Evolutionary conservation across 2,329 filamentous ascomycete genomes (phyloP), one percentile per base, ranked within the genome.

Genomic region (Claviceps humidiphila): DNA sequence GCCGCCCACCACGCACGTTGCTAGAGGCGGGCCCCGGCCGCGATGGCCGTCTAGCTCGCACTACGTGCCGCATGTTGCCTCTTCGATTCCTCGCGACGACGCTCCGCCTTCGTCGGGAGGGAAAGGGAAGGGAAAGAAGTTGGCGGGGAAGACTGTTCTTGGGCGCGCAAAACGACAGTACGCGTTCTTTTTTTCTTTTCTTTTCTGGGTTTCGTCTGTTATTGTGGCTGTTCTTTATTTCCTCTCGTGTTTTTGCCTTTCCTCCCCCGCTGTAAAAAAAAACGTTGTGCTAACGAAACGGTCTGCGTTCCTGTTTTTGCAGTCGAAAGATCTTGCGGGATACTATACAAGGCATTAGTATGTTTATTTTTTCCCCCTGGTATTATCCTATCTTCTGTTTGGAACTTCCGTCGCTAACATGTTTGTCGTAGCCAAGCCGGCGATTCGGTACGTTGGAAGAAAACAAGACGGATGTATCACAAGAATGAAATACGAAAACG

Each of bases 281-380:
- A 17, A 5, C 45, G 45, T 38, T n/a, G n/a, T 47, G 45, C 45
- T 47, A 17, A 47, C 30, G 30, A 22, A 17, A 38, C 30, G 30
- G 30, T 34, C 9, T 34, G 20, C 9, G 4, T 17, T 11, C 30
- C 6, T 20, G 30, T 16, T 4, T 3, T 11, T 34, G 4, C 38
- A 60, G 53, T 9, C 51, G 58, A 1, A 60, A 60, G 38, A 58
- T 60, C 7, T 1, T 55, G 2, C 47, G 46, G 0, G 59, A 60
- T 20, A 49, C 55, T 0, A 58, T 60, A 5, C 16, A 41, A 8
- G 56, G 56, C 0, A 51, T 58, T 6, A 55, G 56, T 58, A 51
- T 45, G 56, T 53, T 2, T 24, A 30, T 13, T 16, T 14, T 1
- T 11, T 2, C n/a, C n/a, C n/a, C 22, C 22, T 3, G 22, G 22